Conservation (phyloP, 495 filamentous ascomycete species). For the Trypethelium eluteriae region DNA sequence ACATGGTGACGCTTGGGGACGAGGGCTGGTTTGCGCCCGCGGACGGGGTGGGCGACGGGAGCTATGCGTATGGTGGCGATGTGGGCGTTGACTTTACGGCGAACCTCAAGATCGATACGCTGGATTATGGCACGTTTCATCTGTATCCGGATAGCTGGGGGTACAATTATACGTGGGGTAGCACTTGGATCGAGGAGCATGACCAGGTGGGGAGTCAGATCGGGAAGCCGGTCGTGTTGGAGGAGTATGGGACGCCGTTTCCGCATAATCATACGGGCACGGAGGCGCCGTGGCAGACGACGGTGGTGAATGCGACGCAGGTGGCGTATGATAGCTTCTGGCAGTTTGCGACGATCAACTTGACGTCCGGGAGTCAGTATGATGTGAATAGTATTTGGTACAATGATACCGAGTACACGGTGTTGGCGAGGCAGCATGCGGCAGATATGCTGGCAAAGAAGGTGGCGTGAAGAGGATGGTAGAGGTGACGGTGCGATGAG, state of each 20-base stretch:
- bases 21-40: slow-evolving; percentile 29
- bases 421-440: slow-evolving; percentile 24
- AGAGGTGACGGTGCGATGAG: background rate
- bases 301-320: slow-evolving; percentile 24
- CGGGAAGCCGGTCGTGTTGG: slow-evolving; percentile 17
- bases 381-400: slow-evolving; percentile 29
- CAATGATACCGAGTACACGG: slow-evolving; percentile 22
- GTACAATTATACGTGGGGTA: slow-evolving; percentile 18
- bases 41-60: slow-evolving; percentile 6
- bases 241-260: slow-evolving; percentile 20
- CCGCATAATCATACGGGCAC: slow-evolving; percentile 22
- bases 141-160: slow-evolving; percentile 12
- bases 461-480: slow-evolving; percentile 6
- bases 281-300: slow-evolving; percentile 23
- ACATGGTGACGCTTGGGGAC: slow-evolving; percentile 61
- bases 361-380: slow-evolving; percentile 17
- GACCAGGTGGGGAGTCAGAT: slow-evolving; percentile 2
- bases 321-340: slow-evolving; percentile 32
- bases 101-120: slow-evolving; percentile 21
- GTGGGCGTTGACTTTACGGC: slow-evolving; percentile 21
- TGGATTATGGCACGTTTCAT: slow-evolving; percentile 24
- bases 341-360: slow-evolving; percentile 29
- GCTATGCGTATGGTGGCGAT: slow-evolving; percentile 10
- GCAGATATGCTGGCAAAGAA: slow-evolving; percentile 27
- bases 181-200: slow-evolving; percentile 17